Percentiles rank a stretch among this genome's conserved stretches.
Conservation (phyloP, 2,329 filamentous ascomycete genomes). For the Aspergillus brasiliensis region DNA sequence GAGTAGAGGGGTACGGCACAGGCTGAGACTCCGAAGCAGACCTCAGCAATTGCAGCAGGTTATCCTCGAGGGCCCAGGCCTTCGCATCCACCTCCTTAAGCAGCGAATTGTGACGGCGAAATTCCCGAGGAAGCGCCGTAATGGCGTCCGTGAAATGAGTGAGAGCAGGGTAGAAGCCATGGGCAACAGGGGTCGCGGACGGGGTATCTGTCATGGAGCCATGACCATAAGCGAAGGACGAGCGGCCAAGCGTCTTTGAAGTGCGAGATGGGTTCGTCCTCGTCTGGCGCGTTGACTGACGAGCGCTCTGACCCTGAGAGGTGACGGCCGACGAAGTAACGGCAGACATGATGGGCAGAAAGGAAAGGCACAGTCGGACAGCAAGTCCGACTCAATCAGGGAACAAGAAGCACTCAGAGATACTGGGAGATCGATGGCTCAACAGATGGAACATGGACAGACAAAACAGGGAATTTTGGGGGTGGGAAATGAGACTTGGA, state of each 20-base stretch:
- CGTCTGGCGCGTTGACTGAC: conserved; percentile 48
- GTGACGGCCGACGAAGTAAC: conserved; percentile 29
- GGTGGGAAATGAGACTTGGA: conserved; percentile 15
- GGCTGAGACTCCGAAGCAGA: conserved; percentile 36
- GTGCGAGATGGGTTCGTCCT: conserved; percentile 53
- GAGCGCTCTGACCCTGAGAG: conserved; percentile 33
- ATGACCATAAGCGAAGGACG: conserved; percentile 43
- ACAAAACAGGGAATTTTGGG: background rate
- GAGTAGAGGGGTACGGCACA: conserved; percentile 36
- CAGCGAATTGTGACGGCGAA: conserved; percentile 91
- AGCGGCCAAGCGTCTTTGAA: conserved; percentile 48
- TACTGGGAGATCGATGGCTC: background rate
- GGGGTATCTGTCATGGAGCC: conserved; percentile 30
- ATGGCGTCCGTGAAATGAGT: conserved; percentile 87
- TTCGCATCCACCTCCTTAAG: conserved; percentile 98
- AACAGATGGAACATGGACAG: conserved; percentile 14
- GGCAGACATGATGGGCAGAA: conserved; percentile 20
- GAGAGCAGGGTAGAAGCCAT: conserved; percentile 65
- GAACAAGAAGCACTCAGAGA: conserved; percentile 2
- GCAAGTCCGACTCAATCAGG: conserved; percentile 11
- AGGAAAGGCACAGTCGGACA: background rate
- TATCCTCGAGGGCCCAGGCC: conserved; percentile 83
- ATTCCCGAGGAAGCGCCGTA: conserved; percentile 88
- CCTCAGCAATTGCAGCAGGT: conserved; percentile 72
- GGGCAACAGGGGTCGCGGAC: conserved; percentile 37